Conservation (phyloP, 768 basidiomycete genomes). For the Roridomyces roridus region DNA sequence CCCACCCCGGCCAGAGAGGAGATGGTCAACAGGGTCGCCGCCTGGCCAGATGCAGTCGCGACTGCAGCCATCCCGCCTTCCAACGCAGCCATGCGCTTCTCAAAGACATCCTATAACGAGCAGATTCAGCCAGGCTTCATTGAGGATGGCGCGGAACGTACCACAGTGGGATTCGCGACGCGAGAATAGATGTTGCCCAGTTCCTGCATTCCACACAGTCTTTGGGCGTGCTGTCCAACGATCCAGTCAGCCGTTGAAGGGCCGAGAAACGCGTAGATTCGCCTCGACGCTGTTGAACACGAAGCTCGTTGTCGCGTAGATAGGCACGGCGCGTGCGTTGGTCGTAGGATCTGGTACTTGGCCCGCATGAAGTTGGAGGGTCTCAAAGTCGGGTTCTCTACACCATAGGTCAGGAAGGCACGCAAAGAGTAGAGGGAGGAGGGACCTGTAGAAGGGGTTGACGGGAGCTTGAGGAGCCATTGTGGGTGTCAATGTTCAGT, state of each 20-base stretch:
- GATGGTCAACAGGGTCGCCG: slow-evolving; percentile 77
- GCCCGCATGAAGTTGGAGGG: slow-evolving; percentile 81
- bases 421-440: too few relatives aligned
- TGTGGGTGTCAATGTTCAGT: too few relatives aligned
- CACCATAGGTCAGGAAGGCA: background rate
- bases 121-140: background rate
- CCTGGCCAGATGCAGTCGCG: slow-evolving; percentile 73
- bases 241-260: background rate
- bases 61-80: slow-evolving; percentile 81
- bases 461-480: too few relatives aligned
- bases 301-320: slow-evolving; percentile 72
- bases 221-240: background rate
- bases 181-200: slow-evolving; percentile 12
- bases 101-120: slow-evolving; percentile 69
- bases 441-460: too few relatives aligned
- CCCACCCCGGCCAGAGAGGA: slow-evolving; percentile 62
- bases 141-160: background rate
- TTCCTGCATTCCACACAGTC: background rate
- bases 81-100: slow-evolving; percentile 76
- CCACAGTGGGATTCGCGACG: slow-evolving; percentile 8
- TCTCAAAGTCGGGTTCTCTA: slow-evolving; percentile 77
- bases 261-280: slow-evolving; percentile 14
- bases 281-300: slow-evolving; percentile 61
- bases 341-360: slow-evolving; percentile 67
- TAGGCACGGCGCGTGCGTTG: slow-evolving; percentile 78